phyloP scores from a whole-genome alignment of 2,329 filamentous ascomycete genomes.

The Neonectria punicea region DNA sequence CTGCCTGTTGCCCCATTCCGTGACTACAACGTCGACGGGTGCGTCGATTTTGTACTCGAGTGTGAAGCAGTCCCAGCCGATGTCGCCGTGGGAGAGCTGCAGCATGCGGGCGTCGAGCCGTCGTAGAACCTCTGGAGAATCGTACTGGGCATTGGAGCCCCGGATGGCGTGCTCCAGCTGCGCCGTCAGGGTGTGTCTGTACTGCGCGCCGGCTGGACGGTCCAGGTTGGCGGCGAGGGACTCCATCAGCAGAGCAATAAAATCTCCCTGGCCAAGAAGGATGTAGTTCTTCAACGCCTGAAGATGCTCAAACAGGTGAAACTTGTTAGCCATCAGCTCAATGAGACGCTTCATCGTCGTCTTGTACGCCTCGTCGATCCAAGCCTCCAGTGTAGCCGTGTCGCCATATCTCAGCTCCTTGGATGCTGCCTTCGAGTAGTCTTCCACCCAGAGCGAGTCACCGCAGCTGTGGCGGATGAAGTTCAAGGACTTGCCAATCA shows the following conservation, averaged over 20 bases:
- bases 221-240: slow-evolving; percentile 93
- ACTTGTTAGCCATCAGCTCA: slow-evolving; percentile 93
- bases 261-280: slow-evolving; percentile 93
- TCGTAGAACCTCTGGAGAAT: slow-evolving; percentile 89
- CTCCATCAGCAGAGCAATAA: slow-evolving; percentile 97
- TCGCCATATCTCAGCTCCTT: slow-evolving; percentile 94
- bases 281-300: slow-evolving; percentile 94
- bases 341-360: slow-evolving; percentile 97
- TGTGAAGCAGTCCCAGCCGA: slow-evolving; percentile 99
- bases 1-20: slow-evolving; percentile 92
- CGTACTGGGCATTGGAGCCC: slow-evolving; percentile 96
- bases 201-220: slow-evolving; percentile 94
- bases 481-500: slow-evolving; percentile 97
- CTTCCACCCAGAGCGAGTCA: slow-evolving; percentile 94
- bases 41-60: slow-evolving; percentile 98
- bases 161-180: slow-evolving; percentile 97
- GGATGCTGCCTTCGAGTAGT: slow-evolving; percentile 91
- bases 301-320: slow-evolving; percentile 92
- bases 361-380: slow-evolving; percentile 97
- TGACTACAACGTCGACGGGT: slow-evolving; percentile 96
- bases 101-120: slow-evolving; percentile 98
- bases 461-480: slow-evolving; percentile 97
- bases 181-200: slow-evolving; percentile 95
- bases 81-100: slow-evolving; percentile 94
- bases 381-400: slow-evolving; percentile 88